Evolutionary conservation across 179 eudicot genomes (phyloP).

Genomic region (Beta macrorhiza): DNA sequence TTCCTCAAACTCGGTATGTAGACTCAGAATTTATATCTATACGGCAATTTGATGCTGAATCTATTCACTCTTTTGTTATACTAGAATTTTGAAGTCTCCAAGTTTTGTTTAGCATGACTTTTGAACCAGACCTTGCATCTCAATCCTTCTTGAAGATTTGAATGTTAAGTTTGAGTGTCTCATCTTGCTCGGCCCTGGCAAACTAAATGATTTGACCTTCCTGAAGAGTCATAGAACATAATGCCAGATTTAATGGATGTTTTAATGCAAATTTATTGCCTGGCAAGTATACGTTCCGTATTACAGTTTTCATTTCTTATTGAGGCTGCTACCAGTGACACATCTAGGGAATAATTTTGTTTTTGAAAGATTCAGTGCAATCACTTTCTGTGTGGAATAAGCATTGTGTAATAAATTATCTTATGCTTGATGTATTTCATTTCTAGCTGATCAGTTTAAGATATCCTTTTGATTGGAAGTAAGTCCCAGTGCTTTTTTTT

Average conservation of each 20-base stretch:
- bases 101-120: not conserved
- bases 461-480: too few species aligned
- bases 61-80: not conserved
- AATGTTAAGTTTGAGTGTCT: not conserved
- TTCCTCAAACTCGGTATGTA: conserved; percentile 78
- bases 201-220: not conserved
- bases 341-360: not conserved
- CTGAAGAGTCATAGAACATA: not conserved
- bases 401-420: not conserved
- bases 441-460: too few species aligned
- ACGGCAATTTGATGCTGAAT: not conserved
- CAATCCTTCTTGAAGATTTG: too few species aligned
- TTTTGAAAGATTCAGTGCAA: not conserved
- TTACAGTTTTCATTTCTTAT: not conserved
- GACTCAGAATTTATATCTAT: not conserved
- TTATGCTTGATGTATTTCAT: not conserved
- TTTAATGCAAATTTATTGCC: not conserved
- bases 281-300: not conserved
- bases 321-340: not conserved
- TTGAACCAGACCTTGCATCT: not conserved
- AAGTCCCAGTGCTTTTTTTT: too few species aligned
- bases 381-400: not conserved
- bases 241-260: not conserved
- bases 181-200: not conserved
- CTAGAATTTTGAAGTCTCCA: not conserved